A percentile compares a stretch with the other conserved stretches of the same genome.
Conservation (phyloP, 176 grass and related monocot genomes). For the Alopecurus myosuroides region DNA sequence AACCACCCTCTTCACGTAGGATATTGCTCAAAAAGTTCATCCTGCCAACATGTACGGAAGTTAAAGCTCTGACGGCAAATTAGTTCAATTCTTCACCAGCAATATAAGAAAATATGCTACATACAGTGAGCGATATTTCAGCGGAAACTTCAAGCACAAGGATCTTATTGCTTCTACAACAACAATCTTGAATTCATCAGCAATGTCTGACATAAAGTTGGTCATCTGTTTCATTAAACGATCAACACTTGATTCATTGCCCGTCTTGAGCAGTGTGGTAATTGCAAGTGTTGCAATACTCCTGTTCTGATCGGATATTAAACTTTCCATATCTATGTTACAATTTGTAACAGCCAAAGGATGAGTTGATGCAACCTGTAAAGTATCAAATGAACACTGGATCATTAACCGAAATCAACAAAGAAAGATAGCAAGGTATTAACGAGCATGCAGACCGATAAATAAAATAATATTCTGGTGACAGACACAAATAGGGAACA, state of each 20-base stretch:
- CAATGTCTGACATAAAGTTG: constrained; percentile 98
- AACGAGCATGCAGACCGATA: background rate
- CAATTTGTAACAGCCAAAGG: constrained; percentile 97
- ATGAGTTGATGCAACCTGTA: constrained; percentile 91
- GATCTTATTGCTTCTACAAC: constrained; percentile 98
- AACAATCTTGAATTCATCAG: constrained; percentile 98
- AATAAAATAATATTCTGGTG: background rate
- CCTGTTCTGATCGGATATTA: constrained; percentile 97
- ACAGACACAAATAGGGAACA: background rate
- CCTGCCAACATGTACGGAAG: constrained; percentile 41
- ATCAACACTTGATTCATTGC: constrained; percentile 99
- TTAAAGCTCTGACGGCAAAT: constrained; percentile 2
- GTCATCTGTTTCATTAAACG: constrained; percentile 99
- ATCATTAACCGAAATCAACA: constrained; percentile 13
- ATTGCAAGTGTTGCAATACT: constrained; percentile 99
- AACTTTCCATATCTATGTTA: constrained; percentile 99
- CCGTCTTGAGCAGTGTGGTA: constrained; percentile 92
- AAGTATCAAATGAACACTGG: constrained; percentile 19
- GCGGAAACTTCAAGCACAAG: constrained; percentile 93
- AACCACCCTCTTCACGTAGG: constrained; percentile 95
- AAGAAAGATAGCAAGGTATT: background rate
- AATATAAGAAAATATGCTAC: constrained; percentile 19
- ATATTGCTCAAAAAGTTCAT: constrained; percentile 99
- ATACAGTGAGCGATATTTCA: constrained; percentile 98
- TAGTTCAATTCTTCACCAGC: background rate